Conservation (phyloP, 148 eudicot genomes). For the Euryodendron excelsum region DNA sequence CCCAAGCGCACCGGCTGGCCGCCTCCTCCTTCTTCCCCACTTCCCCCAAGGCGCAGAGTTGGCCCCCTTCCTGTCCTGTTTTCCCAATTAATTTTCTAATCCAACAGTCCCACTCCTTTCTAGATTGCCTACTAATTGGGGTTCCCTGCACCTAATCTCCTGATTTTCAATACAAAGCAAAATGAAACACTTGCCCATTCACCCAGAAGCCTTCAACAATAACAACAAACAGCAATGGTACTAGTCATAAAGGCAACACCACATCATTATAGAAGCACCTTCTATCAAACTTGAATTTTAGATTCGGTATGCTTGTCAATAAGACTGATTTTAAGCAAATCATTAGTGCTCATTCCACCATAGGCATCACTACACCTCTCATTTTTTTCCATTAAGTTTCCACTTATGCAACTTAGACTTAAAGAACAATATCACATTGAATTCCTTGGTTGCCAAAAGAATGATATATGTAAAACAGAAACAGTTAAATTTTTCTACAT, state of each 20-base stretch:
- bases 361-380: not conserved
- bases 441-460: not conserved
- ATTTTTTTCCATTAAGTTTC: not conserved
- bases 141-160: not conserved
- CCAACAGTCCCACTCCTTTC: not conserved
- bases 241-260: too few relatives aligned
- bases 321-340: not conserved
- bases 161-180: not conserved
- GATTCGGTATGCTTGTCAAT: not conserved
- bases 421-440: not conserved
- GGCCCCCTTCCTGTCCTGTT: not conserved
- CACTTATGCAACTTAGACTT: not conserved
- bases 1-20: too few relatives aligned
- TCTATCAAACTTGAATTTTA: not conserved
- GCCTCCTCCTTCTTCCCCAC: too few relatives aligned
- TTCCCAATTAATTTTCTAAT: not conserved
- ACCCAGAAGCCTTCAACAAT: not conserved
- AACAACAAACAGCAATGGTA: not conserved
- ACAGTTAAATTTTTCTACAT: not conserved
- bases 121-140: not conserved
- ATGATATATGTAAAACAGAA: not conserved
- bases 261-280: not conserved
- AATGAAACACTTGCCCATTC: not conserved
- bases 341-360: not conserved
- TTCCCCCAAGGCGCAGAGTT: too few relatives aligned